These are phyloP conservation scores for Claviceps humidiphila DNA, from an alignment of 2,329 filamentous ascomycete species.

Conservation along the genomic window DNA sequence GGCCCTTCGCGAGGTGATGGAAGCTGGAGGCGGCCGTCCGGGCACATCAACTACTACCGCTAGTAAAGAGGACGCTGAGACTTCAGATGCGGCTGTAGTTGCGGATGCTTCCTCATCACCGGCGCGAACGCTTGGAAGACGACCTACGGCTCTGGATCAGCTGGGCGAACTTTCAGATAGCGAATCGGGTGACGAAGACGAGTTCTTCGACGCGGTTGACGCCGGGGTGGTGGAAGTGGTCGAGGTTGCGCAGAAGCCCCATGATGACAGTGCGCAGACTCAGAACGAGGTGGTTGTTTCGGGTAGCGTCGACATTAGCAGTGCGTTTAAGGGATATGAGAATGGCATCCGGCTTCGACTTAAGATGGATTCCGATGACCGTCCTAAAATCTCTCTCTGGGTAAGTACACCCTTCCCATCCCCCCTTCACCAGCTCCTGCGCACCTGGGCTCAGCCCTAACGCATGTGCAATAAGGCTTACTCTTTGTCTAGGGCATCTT, in stretches of 20 bases:
- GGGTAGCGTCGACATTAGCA: conserved; percentile 49
- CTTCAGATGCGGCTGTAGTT: conserved; percentile 18
- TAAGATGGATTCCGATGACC: conserved; percentile 81
- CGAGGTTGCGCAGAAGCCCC: conserved; percentile 58
- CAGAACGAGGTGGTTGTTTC: conserved; percentile 28
- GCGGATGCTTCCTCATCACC: conserved; percentile 20
- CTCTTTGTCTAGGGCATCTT: conserved; percentile 57
- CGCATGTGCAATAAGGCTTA: not conserved
- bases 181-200: conserved; percentile 71
- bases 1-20: conserved; percentile 74
- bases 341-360: conserved; percentile 67
- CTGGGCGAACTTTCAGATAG: conserved; percentile 67
- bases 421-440: too few species aligned
- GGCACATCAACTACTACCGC: conserved; percentile 16
- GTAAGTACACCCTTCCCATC: conserved; percentile 37
- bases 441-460: too few species aligned
- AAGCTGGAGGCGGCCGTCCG: conserved; percentile 27
- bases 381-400: conserved; percentile 92
- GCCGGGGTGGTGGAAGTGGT: conserved; percentile 85
- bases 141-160: conserved; percentile 55
- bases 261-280: conserved; percentile 25
- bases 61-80: conserved; percentile 18
- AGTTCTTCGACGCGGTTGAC: conserved; percentile 96
- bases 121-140: conserved; percentile 31
- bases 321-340: conserved; percentile 82